These are phyloP conservation scores for Hibiscus syriacus DNA, from an alignment of 345 rosid species.

Conservation along the genomic window DNA sequence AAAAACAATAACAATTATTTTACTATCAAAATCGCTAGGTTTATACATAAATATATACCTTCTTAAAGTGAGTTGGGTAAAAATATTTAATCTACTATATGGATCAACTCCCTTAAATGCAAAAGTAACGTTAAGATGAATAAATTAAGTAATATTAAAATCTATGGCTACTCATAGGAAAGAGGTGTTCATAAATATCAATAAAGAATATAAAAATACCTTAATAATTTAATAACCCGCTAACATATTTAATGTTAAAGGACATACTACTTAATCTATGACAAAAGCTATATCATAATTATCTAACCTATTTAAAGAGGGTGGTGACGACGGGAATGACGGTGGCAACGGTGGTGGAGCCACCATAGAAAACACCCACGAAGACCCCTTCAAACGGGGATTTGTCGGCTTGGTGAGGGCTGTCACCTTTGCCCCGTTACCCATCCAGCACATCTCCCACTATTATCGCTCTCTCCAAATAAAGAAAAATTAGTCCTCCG, in stretches of 20 bases:
- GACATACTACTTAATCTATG: not conserved
- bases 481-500: too few species aligned
- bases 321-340: slow-evolving; percentile 2
- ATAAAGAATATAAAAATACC: too few species aligned
- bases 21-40: too few species aligned
- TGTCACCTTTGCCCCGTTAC: slow-evolving; percentile 2
- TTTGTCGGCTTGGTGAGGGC: slow-evolving; percentile 37
- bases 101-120: too few species aligned
- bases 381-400: slow-evolving; percentile 35
- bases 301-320: not conserved
- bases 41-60: too few species aligned
- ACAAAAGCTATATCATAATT: not conserved
- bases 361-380: slow-evolving; percentile 10
- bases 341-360: slow-evolving; percentile 6
- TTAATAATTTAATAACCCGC: too few species aligned
- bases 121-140: too few species aligned
- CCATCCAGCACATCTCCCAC: slow-evolving; percentile 10
- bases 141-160: too few species aligned
- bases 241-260: not conserved
- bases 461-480: not conserved
- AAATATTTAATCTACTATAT: too few species aligned
- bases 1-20: too few species aligned
- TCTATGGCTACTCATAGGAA: not conserved
- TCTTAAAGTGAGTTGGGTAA: too few species aligned
- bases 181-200: too few species aligned